Percentiles rank a stretch among this genome's conserved stretches.
These are phyloP conservation scores for Boletales sp. DNA, from an alignment of 768 basidiomycete species.

Conservation along the genomic window DNA sequence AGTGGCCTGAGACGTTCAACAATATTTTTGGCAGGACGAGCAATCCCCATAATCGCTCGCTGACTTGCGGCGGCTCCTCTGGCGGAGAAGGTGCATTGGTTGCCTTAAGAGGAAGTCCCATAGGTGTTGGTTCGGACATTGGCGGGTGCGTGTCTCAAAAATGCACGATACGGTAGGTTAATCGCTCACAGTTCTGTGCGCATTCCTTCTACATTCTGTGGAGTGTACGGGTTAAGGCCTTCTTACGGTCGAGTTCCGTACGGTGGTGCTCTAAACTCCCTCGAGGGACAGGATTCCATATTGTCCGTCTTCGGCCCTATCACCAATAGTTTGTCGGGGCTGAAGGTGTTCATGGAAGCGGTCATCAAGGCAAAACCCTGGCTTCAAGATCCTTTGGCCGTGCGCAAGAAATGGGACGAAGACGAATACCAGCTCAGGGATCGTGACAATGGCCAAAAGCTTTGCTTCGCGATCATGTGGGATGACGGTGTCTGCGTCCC, in stretches of 20 bases:
- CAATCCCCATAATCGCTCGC: conserved; percentile 69
- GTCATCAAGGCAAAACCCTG: conserved; percentile 61
- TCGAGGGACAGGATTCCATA: conserved; percentile 70
- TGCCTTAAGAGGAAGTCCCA: conserved; percentile 39
- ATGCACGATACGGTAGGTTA: background rate
- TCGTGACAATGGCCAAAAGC: conserved; percentile 46
- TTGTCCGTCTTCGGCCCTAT: conserved; percentile 76
- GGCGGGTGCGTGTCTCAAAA: conserved; percentile 52
- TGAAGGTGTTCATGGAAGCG: conserved; percentile 64
- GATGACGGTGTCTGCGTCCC: conserved; percentile 59
- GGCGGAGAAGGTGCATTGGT: conserved; percentile 85
- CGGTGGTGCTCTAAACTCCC: conserved; percentile 56
- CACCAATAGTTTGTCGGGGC: conserved; percentile 50
- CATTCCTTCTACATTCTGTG: conserved; percentile 67
- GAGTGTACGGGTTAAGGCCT: conserved; percentile 68
- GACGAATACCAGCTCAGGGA: conserved; percentile 56
- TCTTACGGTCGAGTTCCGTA: conserved; percentile 71
- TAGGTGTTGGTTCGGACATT: conserved; percentile 78
- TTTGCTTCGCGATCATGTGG: conserved; percentile 64
- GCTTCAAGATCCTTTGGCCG: conserved; percentile 57
- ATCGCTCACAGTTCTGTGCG: conserved; percentile 54
- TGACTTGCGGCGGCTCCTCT: conserved; percentile 77
- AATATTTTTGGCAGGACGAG: conserved; percentile 75
- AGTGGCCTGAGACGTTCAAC: conserved; percentile 58
- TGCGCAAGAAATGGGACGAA: conserved; percentile 59